These are phyloP conservation scores for Pseudoturritis turrita DNA, from an alignment of 345 rosid genomes.

Conservation along the genomic window DNA sequence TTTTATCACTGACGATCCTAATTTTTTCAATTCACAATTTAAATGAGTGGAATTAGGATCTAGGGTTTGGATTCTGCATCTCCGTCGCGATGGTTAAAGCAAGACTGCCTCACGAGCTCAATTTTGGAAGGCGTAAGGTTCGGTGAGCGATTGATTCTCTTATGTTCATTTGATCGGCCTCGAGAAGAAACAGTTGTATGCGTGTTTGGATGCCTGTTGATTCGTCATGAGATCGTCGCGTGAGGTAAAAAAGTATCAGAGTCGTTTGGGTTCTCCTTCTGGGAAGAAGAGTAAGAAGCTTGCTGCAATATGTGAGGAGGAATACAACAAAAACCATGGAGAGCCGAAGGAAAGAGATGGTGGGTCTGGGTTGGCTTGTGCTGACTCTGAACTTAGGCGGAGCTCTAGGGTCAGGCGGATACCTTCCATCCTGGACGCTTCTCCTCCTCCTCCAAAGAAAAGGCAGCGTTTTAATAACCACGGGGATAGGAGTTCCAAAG, in stretches of 20 bases:
- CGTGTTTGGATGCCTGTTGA: not conserved
- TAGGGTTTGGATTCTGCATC: conserved; percentile 16
- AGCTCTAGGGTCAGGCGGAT: conserved; percentile 70
- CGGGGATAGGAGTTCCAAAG: conserved; percentile 17
- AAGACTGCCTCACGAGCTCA: not conserved
- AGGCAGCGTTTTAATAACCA: conserved; percentile 37
- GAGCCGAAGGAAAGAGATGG: conserved; percentile 38
- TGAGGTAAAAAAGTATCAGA: conserved; percentile 31
- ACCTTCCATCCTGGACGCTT: conserved; percentile 70
- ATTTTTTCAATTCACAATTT: not conserved
- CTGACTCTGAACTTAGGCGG: conserved; percentile 56
- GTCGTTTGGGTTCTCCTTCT: conserved; percentile 49
- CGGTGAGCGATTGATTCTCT: not conserved
- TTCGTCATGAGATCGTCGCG: conserved; percentile 63
- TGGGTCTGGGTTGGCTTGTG: conserved; percentile 22
- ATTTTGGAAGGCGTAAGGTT: not conserved
- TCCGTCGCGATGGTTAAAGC: not conserved
- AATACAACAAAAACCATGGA: conserved; percentile 62
- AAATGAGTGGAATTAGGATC: not conserved
- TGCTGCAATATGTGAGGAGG: conserved; percentile 76
- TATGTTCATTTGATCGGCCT: not conserved
- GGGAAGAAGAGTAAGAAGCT: conserved; percentile 81
- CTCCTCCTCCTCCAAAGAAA: conserved; percentile 70
- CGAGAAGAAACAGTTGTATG: not conserved
- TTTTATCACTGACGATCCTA: not conserved